phyloP scores from a whole-genome alignment of 139 green algal genomes.

The Closterium sp. region DNA sequence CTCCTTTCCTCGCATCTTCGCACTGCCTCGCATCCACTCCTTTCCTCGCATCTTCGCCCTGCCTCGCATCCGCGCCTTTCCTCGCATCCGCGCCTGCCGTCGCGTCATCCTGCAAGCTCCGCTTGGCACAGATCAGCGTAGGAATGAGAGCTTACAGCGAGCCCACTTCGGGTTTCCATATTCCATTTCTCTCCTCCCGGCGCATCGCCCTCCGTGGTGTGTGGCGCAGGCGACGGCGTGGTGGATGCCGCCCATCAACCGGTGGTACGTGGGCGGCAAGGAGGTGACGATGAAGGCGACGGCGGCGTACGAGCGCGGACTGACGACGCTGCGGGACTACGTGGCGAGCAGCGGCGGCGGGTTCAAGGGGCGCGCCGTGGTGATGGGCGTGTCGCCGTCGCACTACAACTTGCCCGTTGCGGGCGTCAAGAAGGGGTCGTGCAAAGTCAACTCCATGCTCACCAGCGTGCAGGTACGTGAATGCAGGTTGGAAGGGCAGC shows the following conservation, averaged over 20 bases:
- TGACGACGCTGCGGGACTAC: not conserved
- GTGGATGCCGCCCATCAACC: not conserved
- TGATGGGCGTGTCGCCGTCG: conserved; percentile 9
- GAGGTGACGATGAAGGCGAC: not conserved
- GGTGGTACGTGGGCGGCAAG: not conserved
- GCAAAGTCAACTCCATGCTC: not conserved
- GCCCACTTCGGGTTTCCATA: not conserved
- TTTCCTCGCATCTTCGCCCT: no score
- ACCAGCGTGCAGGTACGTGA: not conserved
- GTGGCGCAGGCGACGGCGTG: not conserved
- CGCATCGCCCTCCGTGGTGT: not conserved
- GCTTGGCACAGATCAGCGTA: not conserved
- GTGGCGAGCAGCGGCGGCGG: not conserved
- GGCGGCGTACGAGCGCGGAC: not conserved
- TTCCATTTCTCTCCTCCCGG: not conserved
- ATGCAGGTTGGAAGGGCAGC: not conserved
- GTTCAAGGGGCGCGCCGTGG: conserved; percentile 3
- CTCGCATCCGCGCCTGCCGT: not conserved
- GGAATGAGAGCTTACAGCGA: no score
- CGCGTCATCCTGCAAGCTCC: not conserved
- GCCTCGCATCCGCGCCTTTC: no score
- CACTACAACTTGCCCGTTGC: conserved; percentile 4
- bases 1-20: no score
- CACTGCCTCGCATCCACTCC: no score
- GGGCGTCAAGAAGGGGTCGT: conserved; percentile 2